Evolutionary conservation across 169 alveolate species (phyloP).

Genomic region (Plasmodium vivax): DNA sequence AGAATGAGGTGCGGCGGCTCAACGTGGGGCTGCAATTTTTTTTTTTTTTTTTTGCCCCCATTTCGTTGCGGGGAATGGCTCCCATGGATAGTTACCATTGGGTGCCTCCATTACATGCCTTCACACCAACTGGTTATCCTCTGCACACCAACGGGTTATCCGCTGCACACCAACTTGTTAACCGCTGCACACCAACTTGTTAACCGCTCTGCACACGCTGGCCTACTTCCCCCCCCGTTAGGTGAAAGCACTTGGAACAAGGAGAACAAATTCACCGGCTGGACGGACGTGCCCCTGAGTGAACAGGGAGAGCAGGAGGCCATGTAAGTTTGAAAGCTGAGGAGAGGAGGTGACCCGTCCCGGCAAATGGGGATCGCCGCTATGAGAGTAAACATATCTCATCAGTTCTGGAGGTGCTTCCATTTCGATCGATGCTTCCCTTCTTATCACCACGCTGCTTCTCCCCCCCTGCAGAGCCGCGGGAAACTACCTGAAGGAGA

Average conservation of each 20-base stretch:
- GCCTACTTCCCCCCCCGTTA: background rate
- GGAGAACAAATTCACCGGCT: constrained; percentile 97
- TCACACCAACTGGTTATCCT: background rate
- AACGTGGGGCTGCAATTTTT: background rate
- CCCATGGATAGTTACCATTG: background rate
- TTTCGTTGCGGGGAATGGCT: background rate
- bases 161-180: background rate
- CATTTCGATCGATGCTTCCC: background rate
- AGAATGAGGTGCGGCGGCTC: background rate
- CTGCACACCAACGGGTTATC: background rate
- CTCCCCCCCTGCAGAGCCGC: constrained; percentile 82
- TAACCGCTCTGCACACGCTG: background rate
- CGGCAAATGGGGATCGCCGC: background rate
- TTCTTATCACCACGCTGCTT: background rate
- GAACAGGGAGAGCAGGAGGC: constrained; percentile 96
- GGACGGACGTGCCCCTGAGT: constrained; percentile 97
- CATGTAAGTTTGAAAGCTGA: constrained; percentile 70
- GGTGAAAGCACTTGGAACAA: constrained; percentile 97
- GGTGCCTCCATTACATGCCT: background rate
- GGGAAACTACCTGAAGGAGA: constrained; percentile 91
- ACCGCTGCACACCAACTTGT: no score
- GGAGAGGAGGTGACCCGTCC: background rate
- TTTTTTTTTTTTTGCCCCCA: background rate
- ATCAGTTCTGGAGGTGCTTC: background rate
- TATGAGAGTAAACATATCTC: background rate